Evolutionary conservation across 2,329 filamentous ascomycete genomes (phyloP), one percentile per base, ranked within the genome.

Genomic region (Orbilia brochopaga): DNA sequence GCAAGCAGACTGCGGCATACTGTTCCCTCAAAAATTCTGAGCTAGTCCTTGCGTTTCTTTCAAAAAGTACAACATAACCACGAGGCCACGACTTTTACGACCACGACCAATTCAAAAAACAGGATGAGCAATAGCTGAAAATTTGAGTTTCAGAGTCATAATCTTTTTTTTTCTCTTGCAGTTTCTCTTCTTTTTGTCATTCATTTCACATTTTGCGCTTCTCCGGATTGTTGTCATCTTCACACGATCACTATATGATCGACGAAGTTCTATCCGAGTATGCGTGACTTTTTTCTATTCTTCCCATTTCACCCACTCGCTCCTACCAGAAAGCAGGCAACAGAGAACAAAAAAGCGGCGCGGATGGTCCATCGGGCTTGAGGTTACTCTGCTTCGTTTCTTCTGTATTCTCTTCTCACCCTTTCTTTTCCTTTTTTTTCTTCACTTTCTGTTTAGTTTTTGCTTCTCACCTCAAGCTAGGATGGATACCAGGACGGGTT

Each of bases 401-500:
- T 58, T 59, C 11, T 58, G 57, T 42, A 40, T 58, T 40, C n/a
- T 35, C 44, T 46, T 58, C n/a, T n/a, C n/a, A n/a, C n/a, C n/a
- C n/a, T n/a, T n/a, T n/a, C n/a, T n/a, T n/a, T n/a, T n/a, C n/a
- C n/a, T n/a, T n/a, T n/a, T n/a, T n/a, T n/a, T n/a, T n/a, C n/a
- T n/a, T 23, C 23, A 23, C 13, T 30, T 62, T 54, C 53, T 54
- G 46, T 42, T 57, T 40, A 8, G 48, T 51, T 10, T 60, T 55
- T n/a, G 37, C 37, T 52, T 23, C 46, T 52, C 27, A 55, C 17
- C 50, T 48, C 53, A 62, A 56, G 37, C 54, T 64, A 70, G 66
- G 66, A 70, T 63, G 59, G 66, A 54, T 56, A 64, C 59, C 54
- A 64, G 54, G 66, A 64, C 66, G 46, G 66, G 66, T 70, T 64